phyloP scores from a whole-genome alignment of 371 early-diverging fungal genomes.

The Apophysomyces variabilis region DNA sequence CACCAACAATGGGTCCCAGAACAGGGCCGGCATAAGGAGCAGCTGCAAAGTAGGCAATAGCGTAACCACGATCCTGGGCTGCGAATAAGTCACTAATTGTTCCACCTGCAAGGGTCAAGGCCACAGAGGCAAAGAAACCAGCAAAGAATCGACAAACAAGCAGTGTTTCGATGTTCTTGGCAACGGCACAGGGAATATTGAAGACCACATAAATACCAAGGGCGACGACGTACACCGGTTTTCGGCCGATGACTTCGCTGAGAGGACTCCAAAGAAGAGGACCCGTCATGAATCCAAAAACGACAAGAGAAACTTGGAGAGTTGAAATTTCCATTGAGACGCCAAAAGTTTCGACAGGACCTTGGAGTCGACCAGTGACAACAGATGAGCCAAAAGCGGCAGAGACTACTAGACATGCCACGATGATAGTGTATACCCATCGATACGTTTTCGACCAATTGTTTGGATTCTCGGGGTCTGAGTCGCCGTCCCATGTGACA shows the following conservation, averaged over 20 bases:
- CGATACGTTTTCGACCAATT: slow-evolving; percentile 40
- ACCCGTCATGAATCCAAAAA: slow-evolving; percentile 49
- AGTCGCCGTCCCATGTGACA: slow-evolving; percentile 39
- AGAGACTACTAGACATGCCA: slow-evolving; percentile 40
- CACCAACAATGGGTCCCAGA: slow-evolving; percentile 50
- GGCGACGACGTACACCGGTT: slow-evolving; percentile 40
- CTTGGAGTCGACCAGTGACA: slow-evolving; percentile 35
- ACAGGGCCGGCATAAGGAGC: slow-evolving; percentile 54
- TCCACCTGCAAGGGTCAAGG: slow-evolving; percentile 48
- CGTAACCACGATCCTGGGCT: slow-evolving; percentile 40
- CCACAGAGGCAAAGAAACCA: slow-evolving; percentile 47
- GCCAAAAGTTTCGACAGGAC: slow-evolving; percentile 34
- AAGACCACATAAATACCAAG: slow-evolving; percentile 40
- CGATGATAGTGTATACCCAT: slow-evolving; percentile 40
- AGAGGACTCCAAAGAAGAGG: slow-evolving; percentile 55
- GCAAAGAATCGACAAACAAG: slow-evolving; percentile 48
- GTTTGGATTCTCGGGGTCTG: slow-evolving; percentile 47
- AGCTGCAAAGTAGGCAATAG: slow-evolving; percentile 54
- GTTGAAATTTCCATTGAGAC: slow-evolving; percentile 40
- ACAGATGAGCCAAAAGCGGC: slow-evolving; percentile 51
- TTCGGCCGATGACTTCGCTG: slow-evolving; percentile 45
- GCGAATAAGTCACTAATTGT: slow-evolving; percentile 46
- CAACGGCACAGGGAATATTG: slow-evolving; percentile 50
- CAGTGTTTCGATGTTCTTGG: slow-evolving; percentile 42
- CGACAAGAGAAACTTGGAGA: slow-evolving; percentile 53